Conservation (phyloP, 2,329 filamentous ascomycete genomes). For the Fusarium fujikuroi region DNA sequence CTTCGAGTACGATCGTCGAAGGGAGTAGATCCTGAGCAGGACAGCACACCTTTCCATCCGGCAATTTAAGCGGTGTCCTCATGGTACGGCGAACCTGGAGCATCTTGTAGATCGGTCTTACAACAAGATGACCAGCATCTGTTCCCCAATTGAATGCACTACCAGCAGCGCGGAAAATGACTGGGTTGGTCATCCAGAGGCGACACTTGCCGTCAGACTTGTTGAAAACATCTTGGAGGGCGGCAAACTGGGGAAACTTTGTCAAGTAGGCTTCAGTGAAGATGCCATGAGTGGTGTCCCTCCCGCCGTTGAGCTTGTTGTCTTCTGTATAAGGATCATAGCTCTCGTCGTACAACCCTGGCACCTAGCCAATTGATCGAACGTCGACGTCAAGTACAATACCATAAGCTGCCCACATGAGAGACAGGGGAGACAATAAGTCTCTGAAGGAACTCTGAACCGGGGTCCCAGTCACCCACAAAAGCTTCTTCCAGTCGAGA, state of each 20-base stretch:
- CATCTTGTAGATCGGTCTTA: neutral
- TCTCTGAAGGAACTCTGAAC: fast-evolving
- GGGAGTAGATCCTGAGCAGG: neutral
- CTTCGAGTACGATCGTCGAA: neutral
- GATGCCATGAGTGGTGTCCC: fast-evolving
- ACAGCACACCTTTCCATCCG: neutral
- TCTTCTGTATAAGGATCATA: neutral
- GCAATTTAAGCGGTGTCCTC: neutral
- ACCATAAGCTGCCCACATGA: neutral
- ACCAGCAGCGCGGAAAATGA: neutral
- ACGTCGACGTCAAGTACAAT: neutral
- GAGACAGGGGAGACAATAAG: neutral
- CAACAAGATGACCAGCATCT: neutral
- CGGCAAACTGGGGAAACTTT: fast-evolving
- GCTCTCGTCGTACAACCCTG: neutral
- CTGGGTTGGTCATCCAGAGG: neutral
- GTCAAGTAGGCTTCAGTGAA: neutral
- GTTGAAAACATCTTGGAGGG: fast-evolving
- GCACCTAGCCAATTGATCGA: neutral
- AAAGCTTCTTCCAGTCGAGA: neutral
- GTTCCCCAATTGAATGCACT: neutral
- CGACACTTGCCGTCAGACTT: neutral
- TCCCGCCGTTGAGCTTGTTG: no score
- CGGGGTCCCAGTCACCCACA: neutral
- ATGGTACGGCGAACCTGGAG: neutral